A percentile compares a stretch with the other conserved stretches of the same genome.
Evolutionary conservation across 176 grass and related monocot species (phyloP).

Genomic region (Carex cristatella): DNA sequence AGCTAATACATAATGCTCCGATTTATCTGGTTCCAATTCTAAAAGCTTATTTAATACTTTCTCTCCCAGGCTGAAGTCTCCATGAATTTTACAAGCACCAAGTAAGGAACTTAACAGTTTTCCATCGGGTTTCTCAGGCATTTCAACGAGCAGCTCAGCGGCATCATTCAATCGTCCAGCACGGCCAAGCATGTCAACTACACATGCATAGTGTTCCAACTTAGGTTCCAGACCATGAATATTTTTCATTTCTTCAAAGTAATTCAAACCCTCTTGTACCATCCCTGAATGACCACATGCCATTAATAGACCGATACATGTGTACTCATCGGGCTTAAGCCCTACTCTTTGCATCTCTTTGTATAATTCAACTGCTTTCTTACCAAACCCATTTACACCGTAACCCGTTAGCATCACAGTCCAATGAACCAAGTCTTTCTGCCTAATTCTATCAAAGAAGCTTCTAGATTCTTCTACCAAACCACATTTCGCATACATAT

Average conservation of each 20-base stretch:
- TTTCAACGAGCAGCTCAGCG: conserved; percentile 34
- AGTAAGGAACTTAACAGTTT: conserved; percentile 48
- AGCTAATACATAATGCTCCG: conserved; percentile 53
- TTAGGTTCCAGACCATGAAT: conserved; percentile 25
- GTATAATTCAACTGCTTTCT: conserved; percentile 42
- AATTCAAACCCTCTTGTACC: conserved; percentile 36
- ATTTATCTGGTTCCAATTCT: conserved; percentile 52
- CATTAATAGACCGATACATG: conserved; percentile 50
- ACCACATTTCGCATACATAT: conserved; percentile 67
- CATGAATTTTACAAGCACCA: conserved; percentile 46
- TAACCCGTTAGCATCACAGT: conserved; percentile 53
- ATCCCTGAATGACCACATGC: conserved; percentile 51
- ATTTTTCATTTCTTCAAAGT: conserved; percentile 52
- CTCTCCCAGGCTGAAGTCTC: conserved; percentile 35
- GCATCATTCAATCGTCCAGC: conserved; percentile 40
- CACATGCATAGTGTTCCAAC: conserved; percentile 43
- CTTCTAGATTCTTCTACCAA: conserved; percentile 38
- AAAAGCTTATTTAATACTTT: conserved; percentile 29
- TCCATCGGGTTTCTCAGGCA: conserved; percentile 42
- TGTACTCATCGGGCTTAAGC: conserved; percentile 45
- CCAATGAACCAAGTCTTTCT: conserved; percentile 45
- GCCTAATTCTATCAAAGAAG: conserved; percentile 37
- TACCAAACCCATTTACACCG: conserved; percentile 40
- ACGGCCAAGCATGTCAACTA: conserved; percentile 47
- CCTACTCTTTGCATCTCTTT: conserved; percentile 32